Conservation (phyloP, 108 stramenopile genomes). For the Cyclotella kingstonii region DNA sequence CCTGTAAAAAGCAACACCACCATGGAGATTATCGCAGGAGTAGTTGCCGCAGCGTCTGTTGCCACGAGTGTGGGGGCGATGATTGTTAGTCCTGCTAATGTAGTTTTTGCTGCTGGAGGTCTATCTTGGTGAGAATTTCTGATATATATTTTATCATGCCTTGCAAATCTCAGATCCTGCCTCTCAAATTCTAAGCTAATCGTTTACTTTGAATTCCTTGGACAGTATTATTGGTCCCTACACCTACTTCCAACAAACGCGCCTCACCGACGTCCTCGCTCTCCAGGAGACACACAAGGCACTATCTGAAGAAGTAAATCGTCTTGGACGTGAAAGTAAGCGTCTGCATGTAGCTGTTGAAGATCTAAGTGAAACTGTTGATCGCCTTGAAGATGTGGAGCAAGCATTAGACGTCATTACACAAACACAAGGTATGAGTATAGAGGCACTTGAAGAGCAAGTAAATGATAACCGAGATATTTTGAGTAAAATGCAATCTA, state of each 20-base stretch:
- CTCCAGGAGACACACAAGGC: constrained; percentile 37
- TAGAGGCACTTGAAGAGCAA: constrained; percentile 33
- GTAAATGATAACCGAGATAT: constrained; percentile 45
- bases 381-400: constrained; percentile 34
- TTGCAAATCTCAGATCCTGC: too few relatives aligned
- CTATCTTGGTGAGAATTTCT: constrained; percentile 42
- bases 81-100: constrained; percentile 46
- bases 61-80: constrained; percentile 57
- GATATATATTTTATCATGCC: background rate
- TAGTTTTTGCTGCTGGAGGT: constrained; percentile 61
- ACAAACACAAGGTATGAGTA: constrained; percentile 33
- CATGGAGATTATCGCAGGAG: constrained; percentile 48
- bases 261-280: constrained; percentile 30
- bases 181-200: too few relatives aligned
- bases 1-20: constrained; percentile 56
- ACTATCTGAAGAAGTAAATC: constrained; percentile 29
- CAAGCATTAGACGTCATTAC: constrained; percentile 42
- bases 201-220: background rate
- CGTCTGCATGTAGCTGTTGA: constrained; percentile 30
- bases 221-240: constrained; percentile 39
- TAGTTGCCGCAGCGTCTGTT: constrained; percentile 51
- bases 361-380: constrained; percentile 29
- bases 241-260: constrained; percentile 35
- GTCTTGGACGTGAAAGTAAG: constrained; percentile 19
- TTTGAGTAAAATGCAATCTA: constrained; percentile 37